Base-by-base conservation (phyloP, 2,329 filamentous ascomycete species). In the Thelonectria blattea region DNA sequence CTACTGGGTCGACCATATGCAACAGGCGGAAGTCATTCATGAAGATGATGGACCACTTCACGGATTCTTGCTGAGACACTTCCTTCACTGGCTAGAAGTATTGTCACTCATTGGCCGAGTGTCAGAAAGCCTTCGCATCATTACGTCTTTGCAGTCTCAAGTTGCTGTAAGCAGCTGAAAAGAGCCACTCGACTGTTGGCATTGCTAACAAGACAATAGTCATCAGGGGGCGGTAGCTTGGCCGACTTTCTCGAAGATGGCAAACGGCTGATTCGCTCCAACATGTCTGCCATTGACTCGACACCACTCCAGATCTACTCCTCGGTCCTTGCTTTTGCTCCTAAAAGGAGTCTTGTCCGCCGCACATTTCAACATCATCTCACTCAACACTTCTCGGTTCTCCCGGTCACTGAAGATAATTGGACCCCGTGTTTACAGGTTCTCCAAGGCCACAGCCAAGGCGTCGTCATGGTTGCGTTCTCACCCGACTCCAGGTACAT, bases 1-100 rank as follows among this genome's bases (percentile, higher is more conserved):
- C 1, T 77, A 79, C 60, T 81, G 75, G 68, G 46, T 63, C 1
- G n/a, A 74, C 49, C 77, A 80, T 63, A 46, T 73, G 9, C 60
- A 46, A 9, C 50, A 68, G 30, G 72, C 71, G 62, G 60, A 61
- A 30, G 22, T 39, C 45, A 66, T 57, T 39, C 68, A 75, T 58
- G 56, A 61, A 50, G 73, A 77, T 52, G 60, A 61, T 20, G 15
- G 58, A 3, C 6, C 32, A 46, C 52, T 17, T 5, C 39, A 61
- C 9, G 8, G 65, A 68, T 69, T 69, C 15, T 46, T 69, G 1
- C 3, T 4, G 9, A 9, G n/a, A 3, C 42, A 64, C 50, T 60
- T 68, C 8, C 56, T 68, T 1, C 52, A 68, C 18, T 68, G 65
- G 66, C 41, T 68, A 3, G 64, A 68, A 42, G 62, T 57, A 2